Base-by-base conservation (phyloP, 192 early-diverging fungal species). In the Backusella morwellensis region DNA sequence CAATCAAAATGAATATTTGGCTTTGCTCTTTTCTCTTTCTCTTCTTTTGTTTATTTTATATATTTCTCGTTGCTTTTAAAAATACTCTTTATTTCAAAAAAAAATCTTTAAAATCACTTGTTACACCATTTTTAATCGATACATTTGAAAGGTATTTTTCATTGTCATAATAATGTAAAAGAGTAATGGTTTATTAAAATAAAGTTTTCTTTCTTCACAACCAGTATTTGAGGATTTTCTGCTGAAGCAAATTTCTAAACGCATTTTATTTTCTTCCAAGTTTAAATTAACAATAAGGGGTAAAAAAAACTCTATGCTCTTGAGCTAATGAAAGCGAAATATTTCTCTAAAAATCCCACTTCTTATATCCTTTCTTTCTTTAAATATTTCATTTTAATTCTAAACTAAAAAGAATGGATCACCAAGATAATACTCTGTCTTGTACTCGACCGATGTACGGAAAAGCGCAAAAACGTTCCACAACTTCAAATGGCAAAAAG, bases 81-180 rank as follows among this genome's bases (percentile, higher is more conserved):
- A 44, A 44, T 17, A 44, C 15, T 17, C 3, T 44, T 63, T 29
- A 63, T 1, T 29, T 4, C 17, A 54, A 54, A 63, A 12, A 50
- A 50, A 50, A 50, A 50, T 1, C 8, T 56, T 56, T 56, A 21
- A 56, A 23, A 0, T 23, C 19, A 23, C 7, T 56, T 56, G 54
- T 23, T 56, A 56, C 50, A 54, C 21, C 54, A 56, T 56, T 56
- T 6, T 8, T 23, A 63, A 63, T 63, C 12, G 56, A 63, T 63
- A 63, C 56, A 29, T 63, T 63, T 63, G 56, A 63, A 63, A 63
- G 56, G 56, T 63, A 63, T 63, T 63, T 63, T 63, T 63, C 26
- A 63, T 63, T 29, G 26, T 26, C 23, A 63, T 29, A 63, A 63
- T 29, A 63, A 26, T 63, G 26, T 63, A 63, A 9, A 29, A 29